Conservation (phyloP, 176 grass and related monocot species). For the Musa troglodytarum region DNA sequence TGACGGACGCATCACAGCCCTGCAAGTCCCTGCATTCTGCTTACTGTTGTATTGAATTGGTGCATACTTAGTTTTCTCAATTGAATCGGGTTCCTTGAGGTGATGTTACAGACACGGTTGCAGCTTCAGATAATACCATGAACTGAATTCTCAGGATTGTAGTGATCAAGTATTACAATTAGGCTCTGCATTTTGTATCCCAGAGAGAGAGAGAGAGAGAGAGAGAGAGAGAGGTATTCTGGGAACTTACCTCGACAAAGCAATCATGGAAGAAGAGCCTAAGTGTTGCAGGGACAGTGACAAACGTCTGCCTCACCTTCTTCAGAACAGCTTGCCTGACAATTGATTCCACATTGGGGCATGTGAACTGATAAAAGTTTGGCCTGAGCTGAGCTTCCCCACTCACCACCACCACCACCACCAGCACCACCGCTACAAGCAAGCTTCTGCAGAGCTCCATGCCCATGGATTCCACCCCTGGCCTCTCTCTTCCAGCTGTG, state of each 20-base stretch:
- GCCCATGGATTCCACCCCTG: background rate
- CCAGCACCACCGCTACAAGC: background rate
- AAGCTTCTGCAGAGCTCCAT: slow-evolving; percentile 8
- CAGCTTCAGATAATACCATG: too few species aligned
- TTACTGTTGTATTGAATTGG: background rate
- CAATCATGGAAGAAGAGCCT: slow-evolving; percentile 34
- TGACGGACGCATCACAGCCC: slow-evolving; percentile 72
- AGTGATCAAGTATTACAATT: background rate
- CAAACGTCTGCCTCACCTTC: slow-evolving; percentile 56
- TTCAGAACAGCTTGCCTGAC: slow-evolving; percentile 35
- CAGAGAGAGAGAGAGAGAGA: background rate
- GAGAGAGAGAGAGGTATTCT: background rate
- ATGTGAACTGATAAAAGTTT: slow-evolving; percentile 33
- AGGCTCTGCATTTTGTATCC: background rate
- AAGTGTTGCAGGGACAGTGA: slow-evolving; percentile 58
- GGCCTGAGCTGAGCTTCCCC: slow-evolving; percentile 19
- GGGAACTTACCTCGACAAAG: slow-evolving; percentile 18
- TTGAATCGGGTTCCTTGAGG: background rate
- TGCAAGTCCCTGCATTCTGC: slow-evolving; percentile 21
- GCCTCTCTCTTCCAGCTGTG: background rate
- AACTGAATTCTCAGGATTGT: too few species aligned
- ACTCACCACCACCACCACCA: slow-evolving; percentile 1
- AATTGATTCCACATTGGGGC: slow-evolving; percentile 34
- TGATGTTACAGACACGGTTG: background rate
- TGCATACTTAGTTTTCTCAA: background rate